Conservation (phyloP, 164 flowering plant genomes). For the Kingdonia uniflora region DNA sequence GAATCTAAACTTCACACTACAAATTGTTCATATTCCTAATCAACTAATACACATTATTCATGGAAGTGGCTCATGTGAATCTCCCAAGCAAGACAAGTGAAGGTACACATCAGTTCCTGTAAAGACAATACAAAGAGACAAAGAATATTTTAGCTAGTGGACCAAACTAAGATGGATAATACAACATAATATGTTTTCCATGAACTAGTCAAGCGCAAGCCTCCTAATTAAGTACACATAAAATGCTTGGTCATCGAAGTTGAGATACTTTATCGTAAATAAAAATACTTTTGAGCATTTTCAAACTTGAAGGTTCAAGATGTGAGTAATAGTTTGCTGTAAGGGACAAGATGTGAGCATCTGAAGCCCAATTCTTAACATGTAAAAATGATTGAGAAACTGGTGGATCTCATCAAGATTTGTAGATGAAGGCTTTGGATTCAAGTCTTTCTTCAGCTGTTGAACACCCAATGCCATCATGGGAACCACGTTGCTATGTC, state of each 20-base stretch:
- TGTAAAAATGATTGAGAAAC: slow-evolving; percentile 90
- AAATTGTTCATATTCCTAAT: not conserved
- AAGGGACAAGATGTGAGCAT: slow-evolving; percentile 58
- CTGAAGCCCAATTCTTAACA: slow-evolving; percentile 93
- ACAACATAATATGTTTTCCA: too few relatives aligned
- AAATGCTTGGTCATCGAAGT: too few relatives aligned
- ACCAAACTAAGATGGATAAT: not conserved
- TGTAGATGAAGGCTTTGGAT: slow-evolving; percentile 28
- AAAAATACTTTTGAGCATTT: too few relatives aligned
- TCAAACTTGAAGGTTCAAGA: too few relatives aligned
- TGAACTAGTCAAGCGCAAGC: too few relatives aligned
- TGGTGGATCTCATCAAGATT: slow-evolving; percentile 72
- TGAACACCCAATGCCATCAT: slow-evolving; percentile 96
- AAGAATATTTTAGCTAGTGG: not conserved
- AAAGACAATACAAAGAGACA: slow-evolving; percentile 6
- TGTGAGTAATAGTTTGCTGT: not conserved
- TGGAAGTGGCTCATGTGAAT: slow-evolving; percentile 90
- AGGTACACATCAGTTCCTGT: slow-evolving; percentile 98
- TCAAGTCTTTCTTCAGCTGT: slow-evolving; percentile 74
- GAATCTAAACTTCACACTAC: too few relatives aligned
- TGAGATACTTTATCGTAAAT: too few relatives aligned
- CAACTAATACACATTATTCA: too few relatives aligned
- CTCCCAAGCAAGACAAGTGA: slow-evolving; percentile 85
- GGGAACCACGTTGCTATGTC: slow-evolving; percentile 93
- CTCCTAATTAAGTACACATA: too few relatives aligned